These are phyloP conservation scores for Trichoderma erinaceum DNA, from an alignment of 495 filamentous ascomycete genomes.

Conservation along the genomic window DNA sequence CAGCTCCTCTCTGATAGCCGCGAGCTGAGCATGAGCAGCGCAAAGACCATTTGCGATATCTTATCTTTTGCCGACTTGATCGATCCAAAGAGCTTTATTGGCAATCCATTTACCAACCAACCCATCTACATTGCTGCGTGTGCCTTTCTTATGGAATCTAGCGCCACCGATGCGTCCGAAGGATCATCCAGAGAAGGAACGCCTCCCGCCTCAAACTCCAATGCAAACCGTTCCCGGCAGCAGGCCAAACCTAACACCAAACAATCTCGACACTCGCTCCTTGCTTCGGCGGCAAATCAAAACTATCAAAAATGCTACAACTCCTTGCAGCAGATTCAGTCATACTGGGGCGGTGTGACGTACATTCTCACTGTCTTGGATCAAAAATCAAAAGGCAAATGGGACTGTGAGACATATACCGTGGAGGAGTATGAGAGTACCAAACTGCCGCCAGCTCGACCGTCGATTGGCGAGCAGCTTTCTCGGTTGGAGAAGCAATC, in stretches of 20 bases:
- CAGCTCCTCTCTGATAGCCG: slow-evolving; percentile 69
- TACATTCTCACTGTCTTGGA: slow-evolving; percentile 84
- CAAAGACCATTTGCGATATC: slow-evolving; percentile 84
- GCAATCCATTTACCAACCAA: slow-evolving; percentile 82
- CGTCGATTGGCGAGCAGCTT: slow-evolving; percentile 27
- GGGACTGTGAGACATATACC: slow-evolving; percentile 72
- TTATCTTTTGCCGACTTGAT: slow-evolving; percentile 71
- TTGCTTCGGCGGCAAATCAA: slow-evolving; percentile 68
- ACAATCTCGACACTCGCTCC: slow-evolving; percentile 57
- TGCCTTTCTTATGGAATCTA: slow-evolving; percentile 77
- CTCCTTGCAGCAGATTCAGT: slow-evolving; percentile 65
- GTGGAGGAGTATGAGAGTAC: slow-evolving; percentile 70
- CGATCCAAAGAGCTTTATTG: slow-evolving; percentile 72
- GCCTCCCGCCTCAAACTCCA: slow-evolving; percentile 29
- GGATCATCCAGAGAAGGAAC: slow-evolving; percentile 48
- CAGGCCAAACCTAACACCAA: neutral
- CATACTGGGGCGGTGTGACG: slow-evolving; percentile 78
- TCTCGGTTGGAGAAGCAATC: slow-evolving; percentile 29
- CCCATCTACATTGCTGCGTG: slow-evolving; percentile 87
- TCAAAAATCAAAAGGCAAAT: slow-evolving; percentile 77
- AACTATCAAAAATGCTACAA: slow-evolving; percentile 81
- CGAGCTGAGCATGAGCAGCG: slow-evolving; percentile 79
- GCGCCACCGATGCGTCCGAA: slow-evolving; percentile 49
- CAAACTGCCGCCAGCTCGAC: slow-evolving; percentile 47
- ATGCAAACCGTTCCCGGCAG: slow-evolving; percentile 28